Evolutionary conservation across 1,284 basidiomycete species (phyloP), one percentile per base, ranked within the genome.

Genomic region (Malassezia vespertilionis): DNA sequence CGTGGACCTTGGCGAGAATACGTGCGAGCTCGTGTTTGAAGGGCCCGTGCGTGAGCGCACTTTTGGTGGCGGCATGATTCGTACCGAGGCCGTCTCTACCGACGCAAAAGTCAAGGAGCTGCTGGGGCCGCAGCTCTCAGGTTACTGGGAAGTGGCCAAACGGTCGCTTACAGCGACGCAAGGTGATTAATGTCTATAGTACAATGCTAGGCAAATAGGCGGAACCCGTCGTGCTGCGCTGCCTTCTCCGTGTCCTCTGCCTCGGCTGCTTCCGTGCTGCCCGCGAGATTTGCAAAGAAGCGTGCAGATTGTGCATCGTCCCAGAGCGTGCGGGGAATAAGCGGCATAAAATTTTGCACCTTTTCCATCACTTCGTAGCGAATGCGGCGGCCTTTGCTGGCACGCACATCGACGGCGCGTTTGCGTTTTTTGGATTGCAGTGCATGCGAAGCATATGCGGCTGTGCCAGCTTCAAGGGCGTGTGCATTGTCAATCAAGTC

Each of bases 141-240:
- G 86, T 0, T 86, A 88, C 68, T 95, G 90, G 90, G 91, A 95
- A 71, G 78, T 86, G 69, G 82, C 88, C 26, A 93, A 89, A 79
- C 82, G 71, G 2, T 44, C 47, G 11, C 27, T 33, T 6, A 17
- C 30, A 1, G 33, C 37, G 10, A 12, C 37, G 15, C 37, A 39
- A 3, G 18, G 21, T 18, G 37, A 39, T 24, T 39, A 39, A 21
- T 14, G 7, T 27, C 7, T 39, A 37, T 37, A 39, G 37, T 15
- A 3, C 14, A 23, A 38, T 38, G 72, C 67, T 69, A 43, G 43
- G 64, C 46, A 26, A 48, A 32, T 10, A 48, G 31, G 14, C 46
- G 46, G 46, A 48, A 48, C 2, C 40, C 46, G 7, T 48, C 40
- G 22, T 36, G 32, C 5, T 8, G 14, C 15, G 14, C 14, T n/a